Evolutionary conservation across 2,329 filamentous ascomycete genomes (phyloP).

Genomic region (Tolypocladium tropicale): DNA sequence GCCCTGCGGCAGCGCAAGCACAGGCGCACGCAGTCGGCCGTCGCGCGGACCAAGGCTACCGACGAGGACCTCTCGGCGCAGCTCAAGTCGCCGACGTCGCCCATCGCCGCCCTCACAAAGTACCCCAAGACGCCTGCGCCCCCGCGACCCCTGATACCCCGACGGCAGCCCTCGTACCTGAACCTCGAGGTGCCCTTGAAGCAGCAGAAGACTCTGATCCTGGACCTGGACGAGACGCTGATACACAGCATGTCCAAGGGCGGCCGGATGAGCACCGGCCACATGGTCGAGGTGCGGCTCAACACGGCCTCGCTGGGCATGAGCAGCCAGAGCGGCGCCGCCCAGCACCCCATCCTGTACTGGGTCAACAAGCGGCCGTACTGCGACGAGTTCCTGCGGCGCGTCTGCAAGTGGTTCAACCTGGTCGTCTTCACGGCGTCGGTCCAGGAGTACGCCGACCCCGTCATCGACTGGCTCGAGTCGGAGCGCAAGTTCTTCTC

Average conservation of each 20-base stretch:
- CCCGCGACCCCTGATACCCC: slow-evolving; percentile 80
- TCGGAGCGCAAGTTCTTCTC: slow-evolving; percentile 95
- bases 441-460: slow-evolving; percentile 96
- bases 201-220: slow-evolving; percentile 83
- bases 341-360: slow-evolving; percentile 93
- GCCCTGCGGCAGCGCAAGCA: slow-evolving; percentile 63
- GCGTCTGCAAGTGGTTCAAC: slow-evolving; percentile 97
- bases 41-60: slow-evolving; percentile 30
- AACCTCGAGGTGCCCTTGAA: slow-evolving; percentile 44
- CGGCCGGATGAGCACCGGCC: slow-evolving; percentile 86
- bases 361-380: slow-evolving; percentile 97
- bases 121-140: slow-evolving; percentile 87
- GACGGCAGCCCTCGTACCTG: slow-evolving; percentile 80
- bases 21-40: slow-evolving; percentile 45
- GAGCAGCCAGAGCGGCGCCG: slow-evolving; percentile 52
- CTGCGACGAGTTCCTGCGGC: slow-evolving; percentile 88
- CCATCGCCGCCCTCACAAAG: slow-evolving; percentile 65
- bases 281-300: slow-evolving; percentile 97
- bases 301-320: slow-evolving; percentile 60
- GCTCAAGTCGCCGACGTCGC: slow-evolving; percentile 88
- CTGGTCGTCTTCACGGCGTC: slow-evolving; percentile 93
- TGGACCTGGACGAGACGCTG: slow-evolving; percentile 93
- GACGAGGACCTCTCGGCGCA: slow-evolving; percentile 57
- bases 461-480: slow-evolving; percentile 97
- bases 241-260: slow-evolving; percentile 98